Base-by-base conservation (phyloP, 768 basidiomycete species). In the Podaxis sp. region DNA sequence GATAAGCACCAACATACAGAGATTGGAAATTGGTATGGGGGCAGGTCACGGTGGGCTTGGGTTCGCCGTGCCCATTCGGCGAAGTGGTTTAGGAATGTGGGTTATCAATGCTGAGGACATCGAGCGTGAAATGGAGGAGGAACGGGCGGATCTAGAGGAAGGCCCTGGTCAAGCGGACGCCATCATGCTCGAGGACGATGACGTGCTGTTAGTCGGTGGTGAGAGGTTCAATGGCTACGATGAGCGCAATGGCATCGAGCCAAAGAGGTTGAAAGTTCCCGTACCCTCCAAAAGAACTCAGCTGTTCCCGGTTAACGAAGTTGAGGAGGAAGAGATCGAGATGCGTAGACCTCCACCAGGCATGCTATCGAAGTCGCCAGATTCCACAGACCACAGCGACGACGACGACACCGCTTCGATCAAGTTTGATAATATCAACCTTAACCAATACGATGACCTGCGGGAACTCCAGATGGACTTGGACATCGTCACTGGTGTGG, bases 261-360 rank as follows among this genome's bases (percentile, higher is more conserved):
- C 61, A 3, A 62, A 56, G 54, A 62, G 61, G 37, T 12, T 24
- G 2, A 48, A 49, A 22, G 17, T 62, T 26, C 15, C 46, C 20
- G 54, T 62, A 4, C 55, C 61, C 12, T 62, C 61, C 28, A 56
- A 51, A 1, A 48, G 61, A 6, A 33, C 37, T 15, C 61, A 62
- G 22, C 64, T 81, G 41, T 78, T 80, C 68, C 77, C 80, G 11
- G 80, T 82, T 22, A 76, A 70, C 53, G 81, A 81, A 59, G 75
- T 76, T 59, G 71, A 70, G 15, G 76, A 75, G 41, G 74, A 71
- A 4, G 69, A 70, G 48, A 64, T 63, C 13, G 48, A 28, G 13
- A 15, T 40, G 13, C 37, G 24, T 20, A 20, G 15, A 10, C 33
- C 40, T 37, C 20, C 49, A 7, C 20, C 30, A 6, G 28, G 11